Evolutionary conservation across 371 early-diverging fungal genomes (phyloP).

Genomic region (Mortierella sp.): DNA sequence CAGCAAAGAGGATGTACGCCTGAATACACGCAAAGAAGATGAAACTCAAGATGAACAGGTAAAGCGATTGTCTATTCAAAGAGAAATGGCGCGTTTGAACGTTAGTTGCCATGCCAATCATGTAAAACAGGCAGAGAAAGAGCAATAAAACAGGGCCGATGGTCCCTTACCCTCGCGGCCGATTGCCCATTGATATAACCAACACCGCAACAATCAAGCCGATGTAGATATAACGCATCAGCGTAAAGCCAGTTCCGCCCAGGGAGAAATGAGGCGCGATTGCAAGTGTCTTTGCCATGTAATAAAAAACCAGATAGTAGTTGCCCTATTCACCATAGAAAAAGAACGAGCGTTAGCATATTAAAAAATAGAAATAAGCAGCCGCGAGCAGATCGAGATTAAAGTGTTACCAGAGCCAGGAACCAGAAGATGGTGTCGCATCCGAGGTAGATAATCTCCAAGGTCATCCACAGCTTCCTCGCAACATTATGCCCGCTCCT

Average conservation of each 20-base stretch:
- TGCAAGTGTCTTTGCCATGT: conserved; percentile 74
- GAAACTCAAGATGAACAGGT: conserved; percentile 83
- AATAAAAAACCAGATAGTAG: conserved; percentile 91
- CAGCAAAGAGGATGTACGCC: conserved; percentile 67
- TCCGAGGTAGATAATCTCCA: conserved; percentile 80
- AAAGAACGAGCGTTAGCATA: neutral
- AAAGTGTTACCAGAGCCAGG: conserved; percentile 69
- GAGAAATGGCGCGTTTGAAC: too few relatives aligned
- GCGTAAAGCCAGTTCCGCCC: conserved; percentile 70
- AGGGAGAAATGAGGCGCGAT: conserved; percentile 61
- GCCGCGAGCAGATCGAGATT: neutral
- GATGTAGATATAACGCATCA: conserved; percentile 79
- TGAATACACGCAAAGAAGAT: conserved; percentile 68
- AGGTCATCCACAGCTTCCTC: conserved; percentile 74
- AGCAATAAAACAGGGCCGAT: neutral
- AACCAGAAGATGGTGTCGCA: conserved; percentile 82
- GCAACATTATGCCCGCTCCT: conserved; percentile 74
- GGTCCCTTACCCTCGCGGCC: conserved; percentile 49
- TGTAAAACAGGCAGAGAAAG: neutral
- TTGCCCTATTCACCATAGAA: conserved; percentile 64
- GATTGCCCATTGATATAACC: conserved; percentile 86
- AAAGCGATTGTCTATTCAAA: conserved; percentile 64
- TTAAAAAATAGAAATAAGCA: too few relatives aligned
- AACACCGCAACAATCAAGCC: conserved; percentile 82
- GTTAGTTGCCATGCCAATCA: neutral